Base-by-base conservation (phyloP, 371 early-diverging fungal species). In the Lichtheimia corymbifera region DNA sequence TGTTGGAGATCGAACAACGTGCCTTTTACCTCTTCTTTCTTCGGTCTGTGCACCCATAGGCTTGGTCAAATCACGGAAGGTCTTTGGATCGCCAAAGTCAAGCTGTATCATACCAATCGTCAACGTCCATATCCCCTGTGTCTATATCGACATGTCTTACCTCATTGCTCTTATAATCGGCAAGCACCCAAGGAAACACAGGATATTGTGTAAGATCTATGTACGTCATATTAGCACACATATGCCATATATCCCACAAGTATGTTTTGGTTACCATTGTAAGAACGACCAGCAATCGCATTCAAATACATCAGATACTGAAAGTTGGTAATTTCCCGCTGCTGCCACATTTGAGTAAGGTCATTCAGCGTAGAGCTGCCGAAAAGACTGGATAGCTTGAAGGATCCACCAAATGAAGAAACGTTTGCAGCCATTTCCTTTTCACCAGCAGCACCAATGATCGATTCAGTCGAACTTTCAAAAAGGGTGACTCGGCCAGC, bases 231-330 rank as follows among this genome's bases (percentile, higher is more conserved):
- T 40, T 35, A 44, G 44, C 20, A 35, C n/a, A 54, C 2, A 4
- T 35, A 22, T 12, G n/a, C 20, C 43, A 13, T 41, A 18, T 22
- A 27, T 50, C 20, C 11, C 41, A 3, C 0, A 22, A 27, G 22
- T 15, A 17, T 24, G 13, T 20, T 42, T 43, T 42, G 41, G 27
- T 24, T 62, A 72, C 75, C 84, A 63, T 87, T 87, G 61, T 84
- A 88, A 0, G 86, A 86, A 53, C 90, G 72, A n/a, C 90, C 93
- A 35, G 93, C 90, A 57, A 92, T 80, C 0, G 91, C 92, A 68
- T 95, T 95, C 18, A 95, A 75, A 57, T 89, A 87, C 92, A 95
- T 93, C 24, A 95, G 63, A 57, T 95, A 95, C 67, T 92, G 92
- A 66, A 91, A 95, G 65, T 93, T 95, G 35, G 88, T 87, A 14